phyloP scores from a whole-genome alignment of 495 filamentous ascomycete species.

The Aspergillus nidulans region DNA sequence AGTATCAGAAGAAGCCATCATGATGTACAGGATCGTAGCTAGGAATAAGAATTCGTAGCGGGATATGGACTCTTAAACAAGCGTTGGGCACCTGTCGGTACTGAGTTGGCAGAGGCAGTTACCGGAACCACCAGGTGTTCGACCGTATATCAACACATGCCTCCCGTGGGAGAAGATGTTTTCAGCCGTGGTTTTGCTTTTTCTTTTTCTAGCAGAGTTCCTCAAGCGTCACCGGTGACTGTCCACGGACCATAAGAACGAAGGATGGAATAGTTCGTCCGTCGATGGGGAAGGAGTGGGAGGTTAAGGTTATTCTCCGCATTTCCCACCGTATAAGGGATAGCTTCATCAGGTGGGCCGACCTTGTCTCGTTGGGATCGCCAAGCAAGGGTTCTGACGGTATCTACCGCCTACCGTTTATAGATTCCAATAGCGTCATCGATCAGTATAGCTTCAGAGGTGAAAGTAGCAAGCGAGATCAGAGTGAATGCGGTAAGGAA shows the following conservation, averaged over 20 bases:
- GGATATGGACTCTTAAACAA: neutral
- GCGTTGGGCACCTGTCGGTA: neutral
- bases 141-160: slow-evolving; percentile 4
- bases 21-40: neutral
- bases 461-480: neutral
- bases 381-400: neutral
- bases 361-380: neutral
- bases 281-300: neutral
- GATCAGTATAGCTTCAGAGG: slow-evolving; percentile 1
- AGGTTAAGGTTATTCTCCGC: slow-evolving; percentile 14
- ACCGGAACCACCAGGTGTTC: slow-evolving; percentile 10
- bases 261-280: neutral
- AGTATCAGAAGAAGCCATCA: slow-evolving; percentile 26
- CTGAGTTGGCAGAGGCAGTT: slow-evolving; percentile 5
- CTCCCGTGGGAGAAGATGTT: neutral
- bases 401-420: slow-evolving; percentile 4
- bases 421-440: neutral
- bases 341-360: neutral
- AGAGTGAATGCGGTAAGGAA: neutral
- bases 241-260: neutral
- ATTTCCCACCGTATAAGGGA: slow-evolving; percentile 7
- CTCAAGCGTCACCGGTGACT: slow-evolving; percentile 1
- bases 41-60: neutral
- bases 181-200: neutral
- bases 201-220: slow-evolving; percentile 6